Percentiles rank a stretch among this genome's conserved stretches.
These are phyloP conservation scores for Alliaria petiolata DNA, from an alignment of 345 rosid species.

Conservation along the genomic window DNA sequence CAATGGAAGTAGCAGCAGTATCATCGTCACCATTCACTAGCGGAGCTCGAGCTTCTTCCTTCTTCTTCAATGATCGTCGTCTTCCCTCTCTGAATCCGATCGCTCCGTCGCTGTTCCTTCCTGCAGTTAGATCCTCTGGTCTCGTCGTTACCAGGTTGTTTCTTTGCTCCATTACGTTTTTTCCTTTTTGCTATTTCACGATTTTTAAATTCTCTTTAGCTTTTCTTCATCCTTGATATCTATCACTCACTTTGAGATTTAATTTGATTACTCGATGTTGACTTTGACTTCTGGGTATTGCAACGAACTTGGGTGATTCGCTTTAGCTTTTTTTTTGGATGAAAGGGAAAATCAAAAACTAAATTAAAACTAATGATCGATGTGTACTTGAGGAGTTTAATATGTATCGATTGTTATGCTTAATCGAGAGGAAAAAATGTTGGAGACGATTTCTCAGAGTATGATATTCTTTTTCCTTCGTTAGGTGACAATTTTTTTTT, in stretches of 20 bases:
- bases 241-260: background rate
- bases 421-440: background rate
- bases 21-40: constrained; percentile 10
- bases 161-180: background rate
- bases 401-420: too few relatives aligned
- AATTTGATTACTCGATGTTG: background rate
- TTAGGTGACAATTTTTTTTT: too few relatives aligned
- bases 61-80: background rate
- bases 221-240: background rate
- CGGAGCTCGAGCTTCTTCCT: background rate
- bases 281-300: background rate
- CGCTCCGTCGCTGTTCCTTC: background rate
- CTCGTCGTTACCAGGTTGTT: constrained; percentile 16
- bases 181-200: background rate
- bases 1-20: constrained; percentile 1
- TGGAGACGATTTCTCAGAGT: background rate
- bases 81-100: background rate
- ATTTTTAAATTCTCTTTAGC: background rate
- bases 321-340: background rate
- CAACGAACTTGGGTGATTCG: background rate
- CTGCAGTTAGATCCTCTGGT: background rate
- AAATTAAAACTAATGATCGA: background rate
- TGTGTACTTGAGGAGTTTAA: background rate
- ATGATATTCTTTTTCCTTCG: too few relatives aligned
- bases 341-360: background rate